Evolutionary conservation across 805 yeast species (phyloP).

Genomic region (Yarrowia alimentaria): DNA sequence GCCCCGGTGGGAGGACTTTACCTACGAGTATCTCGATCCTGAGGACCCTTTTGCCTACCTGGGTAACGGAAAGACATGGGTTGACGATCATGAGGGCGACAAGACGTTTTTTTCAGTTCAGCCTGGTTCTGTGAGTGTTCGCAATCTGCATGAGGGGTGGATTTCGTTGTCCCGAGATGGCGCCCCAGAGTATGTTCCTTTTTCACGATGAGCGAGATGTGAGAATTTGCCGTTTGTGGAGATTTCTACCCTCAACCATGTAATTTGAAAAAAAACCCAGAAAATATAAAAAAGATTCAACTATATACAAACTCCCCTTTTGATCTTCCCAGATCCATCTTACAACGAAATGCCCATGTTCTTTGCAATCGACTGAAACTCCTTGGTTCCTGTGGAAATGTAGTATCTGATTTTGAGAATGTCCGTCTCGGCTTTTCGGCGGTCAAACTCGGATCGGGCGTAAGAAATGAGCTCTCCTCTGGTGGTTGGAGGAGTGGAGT

Average conservation of each 20-base stretch:
- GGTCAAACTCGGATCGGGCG: conserved; percentile 41
- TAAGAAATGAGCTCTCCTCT: conserved; percentile 38
- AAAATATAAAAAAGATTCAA: no score
- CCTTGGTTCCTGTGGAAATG: conserved; percentile 40
- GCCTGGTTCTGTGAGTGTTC: not conserved
- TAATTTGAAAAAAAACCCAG: no score
- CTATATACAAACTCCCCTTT: no score
- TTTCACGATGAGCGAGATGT: no score
- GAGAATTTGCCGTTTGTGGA: no score
- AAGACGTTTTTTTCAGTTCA: not conserved
- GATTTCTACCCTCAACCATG: no score
- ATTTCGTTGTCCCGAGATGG: conserved; percentile 16
- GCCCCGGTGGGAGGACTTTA: conserved; percentile 30
- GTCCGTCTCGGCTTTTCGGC: conserved; percentile 36
- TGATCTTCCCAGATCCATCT: no score
- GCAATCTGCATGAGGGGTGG: conserved; percentile 15
- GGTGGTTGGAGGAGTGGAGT: conserved; percentile 33
- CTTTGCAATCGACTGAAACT: conserved; percentile 38
- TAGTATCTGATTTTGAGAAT: conserved; percentile 37
- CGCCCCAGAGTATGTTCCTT: not conserved
- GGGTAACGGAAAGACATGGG: conserved; percentile 30
- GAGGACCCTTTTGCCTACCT: conserved; percentile 24
- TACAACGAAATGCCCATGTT: conserved; percentile 30
- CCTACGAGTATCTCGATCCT: conserved; percentile 26
- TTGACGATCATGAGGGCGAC: conserved; percentile 7